Evolutionary conservation across 768 basidiomycete genomes (phyloP), one percentile per base, ranked within the genome.

Genomic region (Tricholoma sp.): DNA sequence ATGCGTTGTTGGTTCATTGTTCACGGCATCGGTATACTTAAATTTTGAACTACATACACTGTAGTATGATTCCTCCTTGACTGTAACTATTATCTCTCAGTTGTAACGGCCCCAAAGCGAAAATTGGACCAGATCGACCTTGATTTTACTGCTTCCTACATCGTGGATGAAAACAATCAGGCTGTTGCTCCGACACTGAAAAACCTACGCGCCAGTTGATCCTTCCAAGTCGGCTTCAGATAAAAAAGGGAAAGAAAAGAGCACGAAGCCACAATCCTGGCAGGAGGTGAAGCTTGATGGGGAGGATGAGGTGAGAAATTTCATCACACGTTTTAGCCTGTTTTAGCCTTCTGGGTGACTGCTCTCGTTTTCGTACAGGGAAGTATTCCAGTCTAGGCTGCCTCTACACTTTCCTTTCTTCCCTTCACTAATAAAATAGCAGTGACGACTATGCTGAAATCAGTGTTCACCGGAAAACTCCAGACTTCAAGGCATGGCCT

Each of bases 361-460:
- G 29, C n/a, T 27, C 24, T 19, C 19, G 18, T 45, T 45, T 37
- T 16, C 10, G 45, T 27, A 47, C 22, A 59, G 61, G 70, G 65
- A 18, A 60, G 58, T 14, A 56, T 74, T 14, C 67, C 67, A 1
- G 65, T 74, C 24, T 73, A 65, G 50, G 12, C 22, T 19, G 11
- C 16, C 60, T 53, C 65, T 47, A 18, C n/a, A 11, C 50, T 41
- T 41, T 29, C 1, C 22, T 32, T 19, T 49, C 18, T 21, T n/a
- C 8, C 3, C 35, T 10, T 43, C 34, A 52, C 9, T 21, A 10
- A 27, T 46, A 27, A 46, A 29, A 19, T 27, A 54, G 18, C 54
- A 78, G 77, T 54, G 77, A 79, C 56, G 74, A 77, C 59, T 79
- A 75, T 58, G 76, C 75, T 45, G 77, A 79, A 8, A 69, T 80